Base-by-base conservation (phyloP, 2,329 filamentous ascomycete species). In the Alternaria solani region DNA sequence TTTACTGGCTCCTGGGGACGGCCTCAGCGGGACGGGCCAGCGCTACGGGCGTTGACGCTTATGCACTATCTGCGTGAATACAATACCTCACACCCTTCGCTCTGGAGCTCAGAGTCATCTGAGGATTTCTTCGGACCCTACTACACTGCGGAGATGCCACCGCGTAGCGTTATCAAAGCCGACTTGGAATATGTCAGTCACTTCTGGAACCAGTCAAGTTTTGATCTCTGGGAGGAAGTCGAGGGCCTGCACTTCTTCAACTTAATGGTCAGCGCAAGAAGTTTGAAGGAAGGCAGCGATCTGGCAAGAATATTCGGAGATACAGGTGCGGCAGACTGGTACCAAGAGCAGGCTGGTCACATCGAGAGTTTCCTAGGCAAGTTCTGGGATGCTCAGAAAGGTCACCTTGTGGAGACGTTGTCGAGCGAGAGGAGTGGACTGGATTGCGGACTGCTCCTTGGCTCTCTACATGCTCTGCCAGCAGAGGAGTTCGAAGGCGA, bases 171-270 rank as follows among this genome's bases (percentile, higher is more conserved):
- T 34, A 80, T 82, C 60, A 82, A 82, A 62, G 79, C 80, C 0
- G 81, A 82, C 62, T 65, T 82, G 12, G 81, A 82, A 52, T 82
- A 82, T 57, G 75, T 81, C 4, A 75, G 76, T 16, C 76, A 79
- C 39, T 75, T 70, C 65, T 82, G 81, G 81, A 78, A 78, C 28
- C 66, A 77, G 28, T 73, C 70, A 6, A 74, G 79, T 6, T 82
- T 82, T 54, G 81, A 82, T 59, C 68, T 82, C 1, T 82, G 81
- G 81, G 81, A 82, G 55, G 81, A 82, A 63, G 75, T 81, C n/a
- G 68, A 77, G 36, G 81, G 81, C 5, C 64, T 78, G 48, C 78
- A 80, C 59, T 80, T 80, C 70, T 81, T 80, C 67, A 81, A 76
- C 7, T 67, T 73, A 9, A 78, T 78, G 68, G 75, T 79, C 18